Evolutionary conservation across 495 filamentous ascomycete genomes (phyloP).

Genomic region (Penicillium turbatum): DNA sequence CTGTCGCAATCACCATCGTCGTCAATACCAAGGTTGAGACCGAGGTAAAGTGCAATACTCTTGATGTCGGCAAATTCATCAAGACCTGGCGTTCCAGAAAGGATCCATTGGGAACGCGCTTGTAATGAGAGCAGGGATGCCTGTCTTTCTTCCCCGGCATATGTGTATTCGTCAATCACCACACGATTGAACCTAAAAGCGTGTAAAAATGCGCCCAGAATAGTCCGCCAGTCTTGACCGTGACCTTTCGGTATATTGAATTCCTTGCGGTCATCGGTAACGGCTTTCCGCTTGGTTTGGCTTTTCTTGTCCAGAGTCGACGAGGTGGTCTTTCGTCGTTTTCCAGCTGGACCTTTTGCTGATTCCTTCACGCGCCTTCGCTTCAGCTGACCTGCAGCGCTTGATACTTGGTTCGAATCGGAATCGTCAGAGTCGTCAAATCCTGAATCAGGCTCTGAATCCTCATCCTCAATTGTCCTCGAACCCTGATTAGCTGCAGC

Average conservation of each 20-base stretch:
- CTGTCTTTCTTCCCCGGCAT: conserved; percentile 38
- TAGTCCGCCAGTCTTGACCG: conserved; percentile 12
- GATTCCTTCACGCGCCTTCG: background rate
- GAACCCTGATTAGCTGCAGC: background rate
- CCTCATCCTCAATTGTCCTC: background rate
- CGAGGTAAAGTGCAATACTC: conserved; percentile 51
- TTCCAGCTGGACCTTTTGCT: background rate
- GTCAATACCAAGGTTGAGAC: conserved; percentile 51
- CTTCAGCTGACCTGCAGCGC: background rate
- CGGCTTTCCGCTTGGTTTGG: conserved; percentile 8
- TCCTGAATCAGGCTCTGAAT: background rate
- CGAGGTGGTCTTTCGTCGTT: background rate
- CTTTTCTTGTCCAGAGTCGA: background rate
- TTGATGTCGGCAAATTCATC: conserved; percentile 57
- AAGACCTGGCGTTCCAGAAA: conserved; percentile 63
- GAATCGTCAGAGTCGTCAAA: background rate
- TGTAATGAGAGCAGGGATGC: conserved; percentile 31
- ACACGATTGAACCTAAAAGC: conserved; percentile 59
- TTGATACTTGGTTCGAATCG: background rate
- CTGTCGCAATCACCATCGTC: conserved; percentile 40
- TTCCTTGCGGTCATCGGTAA: conserved; percentile 18
- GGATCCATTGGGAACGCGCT: conserved; percentile 57
- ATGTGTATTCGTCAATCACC: conserved; percentile 67
- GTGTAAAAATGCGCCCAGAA: conserved; percentile 46
- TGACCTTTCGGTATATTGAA: conserved; percentile 23